Conservation (phyloP, 1,139 yeast genomes). For the Hemisphaericaspora lyxosophila region DNA sequence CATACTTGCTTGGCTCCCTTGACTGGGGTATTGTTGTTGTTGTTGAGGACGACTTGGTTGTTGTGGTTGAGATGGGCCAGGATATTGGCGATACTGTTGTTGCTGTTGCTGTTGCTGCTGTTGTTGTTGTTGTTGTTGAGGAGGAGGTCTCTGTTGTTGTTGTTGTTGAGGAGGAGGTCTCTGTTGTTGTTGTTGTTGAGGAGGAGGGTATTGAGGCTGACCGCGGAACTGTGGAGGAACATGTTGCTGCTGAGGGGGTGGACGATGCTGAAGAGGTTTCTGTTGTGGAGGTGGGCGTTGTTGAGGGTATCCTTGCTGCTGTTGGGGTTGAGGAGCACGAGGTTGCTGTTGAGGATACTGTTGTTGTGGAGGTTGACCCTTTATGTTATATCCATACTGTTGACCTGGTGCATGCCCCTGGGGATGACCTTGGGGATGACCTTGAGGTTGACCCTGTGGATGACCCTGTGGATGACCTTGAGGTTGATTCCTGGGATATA, state of each 20-base stretch:
- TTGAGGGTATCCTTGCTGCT: conserved; percentile 6
- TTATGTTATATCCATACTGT: too few relatives aligned
- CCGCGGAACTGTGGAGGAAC: too few relatives aligned
- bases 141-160: conserved; percentile 12
- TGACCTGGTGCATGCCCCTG: conserved; percentile 10
- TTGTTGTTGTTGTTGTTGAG: conserved; percentile 10
- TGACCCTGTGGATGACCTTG: conserved; percentile 8
- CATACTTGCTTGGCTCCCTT: neutral
- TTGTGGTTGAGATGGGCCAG: conserved; percentile 9
- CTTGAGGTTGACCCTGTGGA: conserved; percentile 1
- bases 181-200: conserved; percentile 13
- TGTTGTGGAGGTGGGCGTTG: conserved; percentile 7
- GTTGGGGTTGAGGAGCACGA: conserved; percentile 6
- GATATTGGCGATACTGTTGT: conserved; percentile 10
- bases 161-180: conserved; percentile 11
- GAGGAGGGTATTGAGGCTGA: conserved; percentile 11
- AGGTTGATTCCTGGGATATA: conserved; percentile 1
- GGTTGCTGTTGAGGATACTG: conserved; percentile 3
- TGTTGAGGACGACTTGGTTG: conserved; percentile 12
- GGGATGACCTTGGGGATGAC: conserved; percentile 10
- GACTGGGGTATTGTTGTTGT: conserved; percentile 14
- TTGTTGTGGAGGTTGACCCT: conserved; percentile 11
- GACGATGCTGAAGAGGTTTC: conserved; percentile 11
- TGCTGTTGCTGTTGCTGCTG: conserved; percentile 10
- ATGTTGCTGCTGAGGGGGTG: conserved; percentile 11